Evolutionary conservation across 2,329 filamentous ascomycete species (phyloP), one percentile per base, ranked within the genome.

Genomic region (Alternaria sp.): DNA sequence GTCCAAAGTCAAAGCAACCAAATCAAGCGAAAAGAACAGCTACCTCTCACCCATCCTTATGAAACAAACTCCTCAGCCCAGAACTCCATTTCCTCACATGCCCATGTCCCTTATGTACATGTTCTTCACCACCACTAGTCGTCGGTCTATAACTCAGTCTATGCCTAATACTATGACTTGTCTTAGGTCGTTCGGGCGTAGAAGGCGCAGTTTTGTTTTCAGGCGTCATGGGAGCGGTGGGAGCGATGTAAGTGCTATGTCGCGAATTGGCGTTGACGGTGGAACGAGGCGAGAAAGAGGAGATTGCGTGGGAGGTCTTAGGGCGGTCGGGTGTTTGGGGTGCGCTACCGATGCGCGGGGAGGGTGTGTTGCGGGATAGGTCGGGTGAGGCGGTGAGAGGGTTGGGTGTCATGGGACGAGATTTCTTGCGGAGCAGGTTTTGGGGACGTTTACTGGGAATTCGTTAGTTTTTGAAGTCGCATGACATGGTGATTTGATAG

Each of bases 21-120:
- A 28, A 6, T 2, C n/a, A n/a, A 52, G 6, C 15, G 6, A 52
- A 15, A 21, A 12, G 6, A 46, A 25, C 12, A n/a, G 19, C 7
- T 36, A 36, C 30, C 7, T 36, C 23, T 50, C 9, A 61, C 6
- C 11, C 47, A 40, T 61, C 40, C 13, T 32, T 52, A 25, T 55
- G 56, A n/a, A 75, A 74, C 52, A 74, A 53, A 58, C 62, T 71
- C 46, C 62, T 67, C 52, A 75, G 25, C 10, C 72, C 66, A 2
- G 63, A 66, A 53, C 71, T 73, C 72, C 72, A 74, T 40, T 63
- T 69, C 30, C 68, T 67, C 50, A 62, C 70, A 17, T 61, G 52
- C 10, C 64, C 52, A 30, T 69, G 70, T 0, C 51, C 17, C 21
- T 52, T 45, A 10, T 30, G 30, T 17, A 3, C 19, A 21, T 30